Percentiles rank a stretch among this genome's conserved stretches.
Evolutionary conservation across 2,329 filamentous ascomycete species (phyloP).

Genomic region (Raffaelea albimanens): DNA sequence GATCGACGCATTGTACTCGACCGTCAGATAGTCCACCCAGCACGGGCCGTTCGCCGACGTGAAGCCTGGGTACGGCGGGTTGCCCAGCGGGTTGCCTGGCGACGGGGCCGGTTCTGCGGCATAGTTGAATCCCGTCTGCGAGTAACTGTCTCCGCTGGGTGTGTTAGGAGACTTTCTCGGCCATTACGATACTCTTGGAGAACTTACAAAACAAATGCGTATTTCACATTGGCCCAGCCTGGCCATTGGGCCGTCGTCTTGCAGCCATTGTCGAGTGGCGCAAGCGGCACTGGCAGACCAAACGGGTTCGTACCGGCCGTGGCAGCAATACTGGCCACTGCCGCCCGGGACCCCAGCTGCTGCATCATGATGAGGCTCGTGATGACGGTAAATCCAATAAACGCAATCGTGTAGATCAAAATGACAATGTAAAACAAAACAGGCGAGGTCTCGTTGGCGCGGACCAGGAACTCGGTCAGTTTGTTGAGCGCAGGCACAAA

Average conservation of each 20-base stretch:
- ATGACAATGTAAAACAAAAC: no score
- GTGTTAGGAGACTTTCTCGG: no score
- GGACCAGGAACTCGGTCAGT: no score
- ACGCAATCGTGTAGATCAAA: no score
- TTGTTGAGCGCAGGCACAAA: no score
- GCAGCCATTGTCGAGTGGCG: not conserved
- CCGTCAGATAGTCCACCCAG: constrained; percentile 37
- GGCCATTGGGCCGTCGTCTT: not conserved
- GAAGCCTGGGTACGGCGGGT: constrained; percentile 42
- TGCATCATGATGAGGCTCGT: no score
- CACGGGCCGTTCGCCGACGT: constrained; percentile 37
- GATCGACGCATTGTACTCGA: constrained; percentile 29
- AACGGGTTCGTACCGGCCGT: no score
- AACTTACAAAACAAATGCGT: not conserved
- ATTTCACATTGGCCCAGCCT: not conserved
- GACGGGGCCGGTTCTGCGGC: constrained; percentile 35
- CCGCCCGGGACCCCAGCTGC: not conserved
- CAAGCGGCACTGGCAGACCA: not conserved
- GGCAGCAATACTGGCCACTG: no score
- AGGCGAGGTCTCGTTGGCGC: no score
- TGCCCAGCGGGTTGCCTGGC: constrained; percentile 48
- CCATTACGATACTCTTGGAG: no score
- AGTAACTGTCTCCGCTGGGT: constrained; percentile 11
- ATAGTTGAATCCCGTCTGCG: constrained; percentile 39
- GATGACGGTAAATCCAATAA: no score